These are phyloP conservation scores for Emergomyces africanus DNA, from an alignment of 2,329 filamentous ascomycete genomes.

Conservation along the genomic window DNA sequence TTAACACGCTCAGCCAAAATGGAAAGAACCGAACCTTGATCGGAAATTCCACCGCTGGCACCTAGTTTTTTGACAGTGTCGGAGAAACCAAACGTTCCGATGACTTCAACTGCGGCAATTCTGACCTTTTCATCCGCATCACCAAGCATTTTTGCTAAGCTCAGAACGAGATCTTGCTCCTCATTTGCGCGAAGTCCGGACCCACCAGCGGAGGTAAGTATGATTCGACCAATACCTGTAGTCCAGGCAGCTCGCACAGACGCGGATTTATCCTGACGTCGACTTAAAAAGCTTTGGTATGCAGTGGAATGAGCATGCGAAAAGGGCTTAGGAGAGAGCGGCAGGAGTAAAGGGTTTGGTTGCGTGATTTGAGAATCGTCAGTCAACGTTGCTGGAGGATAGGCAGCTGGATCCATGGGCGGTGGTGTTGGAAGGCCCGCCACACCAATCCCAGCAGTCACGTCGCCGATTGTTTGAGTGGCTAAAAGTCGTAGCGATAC, in stretches of 20 bases:
- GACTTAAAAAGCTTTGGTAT: slow-evolving; percentile 73
- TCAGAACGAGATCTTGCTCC: slow-evolving; percentile 59
- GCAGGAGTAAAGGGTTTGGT: slow-evolving; percentile 59
- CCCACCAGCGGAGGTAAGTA: slow-evolving; percentile 82
- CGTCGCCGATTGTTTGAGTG: slow-evolving; percentile 88
- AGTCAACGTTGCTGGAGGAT: slow-evolving; percentile 48
- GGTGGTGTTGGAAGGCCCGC: slow-evolving; percentile 68
- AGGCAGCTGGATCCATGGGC: slow-evolving; percentile 65
- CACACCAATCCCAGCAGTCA: slow-evolving; percentile 85
- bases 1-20: slow-evolving; percentile 79
- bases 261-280: slow-evolving; percentile 75
- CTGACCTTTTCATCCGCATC: slow-evolving; percentile 89
- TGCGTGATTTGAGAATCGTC: slow-evolving; percentile 40
- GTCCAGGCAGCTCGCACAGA: slow-evolving; percentile 79
- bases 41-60: slow-evolving; percentile 58
- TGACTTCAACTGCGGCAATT: slow-evolving; percentile 71
- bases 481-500: slow-evolving; percentile 74
- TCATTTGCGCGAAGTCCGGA: slow-evolving; percentile 78
- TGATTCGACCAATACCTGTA: slow-evolving; percentile 67
- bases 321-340: slow-evolving; percentile 80
- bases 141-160: slow-evolving; percentile 65
- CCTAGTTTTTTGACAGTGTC: slow-evolving; percentile 75
- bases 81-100: slow-evolving; percentile 67
- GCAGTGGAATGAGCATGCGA: slow-evolving; percentile 64
- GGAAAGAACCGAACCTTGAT: slow-evolving; percentile 63